Evolutionary conservation across 805 yeast species (phyloP).

Genomic region (Cyberlindnera amylophila): DNA sequence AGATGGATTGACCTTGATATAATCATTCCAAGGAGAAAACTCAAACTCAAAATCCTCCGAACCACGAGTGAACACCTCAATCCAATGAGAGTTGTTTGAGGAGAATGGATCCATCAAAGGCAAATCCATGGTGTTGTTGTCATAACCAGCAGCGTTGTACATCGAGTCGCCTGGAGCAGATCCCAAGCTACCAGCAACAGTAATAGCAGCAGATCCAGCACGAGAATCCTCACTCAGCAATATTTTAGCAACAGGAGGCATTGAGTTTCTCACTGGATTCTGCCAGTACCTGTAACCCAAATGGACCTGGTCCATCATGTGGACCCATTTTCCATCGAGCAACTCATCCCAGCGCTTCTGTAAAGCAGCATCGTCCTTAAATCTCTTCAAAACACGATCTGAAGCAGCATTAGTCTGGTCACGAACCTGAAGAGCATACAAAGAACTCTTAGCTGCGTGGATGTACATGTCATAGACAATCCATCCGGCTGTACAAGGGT

Average conservation of each 20-base stretch:
- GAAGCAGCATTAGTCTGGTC: conserved; percentile 12
- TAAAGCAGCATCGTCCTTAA: conserved; percentile 3
- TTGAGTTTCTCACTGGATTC: conserved; percentile 12
- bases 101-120: conserved; percentile 13
- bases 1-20: conserved; percentile 7
- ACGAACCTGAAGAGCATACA: conserved; percentile 10
- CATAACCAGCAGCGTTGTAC: conserved; percentile 8
- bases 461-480: conserved; percentile 12
- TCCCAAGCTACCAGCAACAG: conserved; percentile 7
- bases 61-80: conserved; percentile 13
- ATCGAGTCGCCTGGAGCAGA: conserved; percentile 11
- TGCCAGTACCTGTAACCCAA: conserved; percentile 15
- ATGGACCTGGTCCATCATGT: conserved; percentile 15
- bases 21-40: conserved; percentile 12
- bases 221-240: conserved; percentile 5
- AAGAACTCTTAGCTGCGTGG: conserved; percentile 7
- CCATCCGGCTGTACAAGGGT: conserved; percentile 12
- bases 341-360: conserved; percentile 10
- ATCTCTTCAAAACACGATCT: conserved; percentile 6
- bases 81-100: conserved; percentile 7
- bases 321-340: conserved; percentile 14
- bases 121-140: conserved; percentile 12
- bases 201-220: conserved; percentile 12
- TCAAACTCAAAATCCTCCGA: conserved; percentile 12
- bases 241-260: conserved; percentile 8